Conservation (phyloP, 2,329 filamentous ascomycete genomes). For the Beauveria australis region DNA sequence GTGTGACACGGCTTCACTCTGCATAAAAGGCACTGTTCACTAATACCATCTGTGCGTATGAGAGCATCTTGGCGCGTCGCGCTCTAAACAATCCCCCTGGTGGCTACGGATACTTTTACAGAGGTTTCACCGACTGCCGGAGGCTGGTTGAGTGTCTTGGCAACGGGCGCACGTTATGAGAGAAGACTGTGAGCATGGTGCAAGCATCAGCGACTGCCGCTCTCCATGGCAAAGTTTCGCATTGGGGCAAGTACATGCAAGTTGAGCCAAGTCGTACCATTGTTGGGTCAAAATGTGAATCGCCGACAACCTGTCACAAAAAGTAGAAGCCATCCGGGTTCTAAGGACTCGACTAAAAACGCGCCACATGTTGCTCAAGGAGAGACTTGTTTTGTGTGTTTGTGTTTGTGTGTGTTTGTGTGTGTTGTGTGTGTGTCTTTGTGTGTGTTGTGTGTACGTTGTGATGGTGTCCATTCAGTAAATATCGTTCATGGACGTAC, state of each 20-base stretch:
- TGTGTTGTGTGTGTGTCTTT: no score
- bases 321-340: constrained; percentile 3
- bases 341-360: neutral
- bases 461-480: neutral
- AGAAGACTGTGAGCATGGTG: neutral
- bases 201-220: neutral
- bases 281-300: neutral
- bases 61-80: neutral
- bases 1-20: neutral
- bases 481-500: neutral
- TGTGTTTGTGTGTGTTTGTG: no score
- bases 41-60: neutral
- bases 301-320: neutral
- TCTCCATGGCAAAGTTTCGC: neutral
- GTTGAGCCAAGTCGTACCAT: neutral
- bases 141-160: neutral
- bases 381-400: no score
- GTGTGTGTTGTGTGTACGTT: no score
- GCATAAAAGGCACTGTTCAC: neutral
- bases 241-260: neutral
- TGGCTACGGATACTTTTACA: neutral
- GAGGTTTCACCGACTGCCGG: neutral
- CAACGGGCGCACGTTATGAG: neutral
- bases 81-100: neutral
- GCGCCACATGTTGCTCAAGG: neutral